A percentile compares a stretch with the other conserved stretches of the same genome.
Evolutionary conservation across 441 rosid species (phyloP).

Genomic region (Pelargonium citronellum): DNA sequence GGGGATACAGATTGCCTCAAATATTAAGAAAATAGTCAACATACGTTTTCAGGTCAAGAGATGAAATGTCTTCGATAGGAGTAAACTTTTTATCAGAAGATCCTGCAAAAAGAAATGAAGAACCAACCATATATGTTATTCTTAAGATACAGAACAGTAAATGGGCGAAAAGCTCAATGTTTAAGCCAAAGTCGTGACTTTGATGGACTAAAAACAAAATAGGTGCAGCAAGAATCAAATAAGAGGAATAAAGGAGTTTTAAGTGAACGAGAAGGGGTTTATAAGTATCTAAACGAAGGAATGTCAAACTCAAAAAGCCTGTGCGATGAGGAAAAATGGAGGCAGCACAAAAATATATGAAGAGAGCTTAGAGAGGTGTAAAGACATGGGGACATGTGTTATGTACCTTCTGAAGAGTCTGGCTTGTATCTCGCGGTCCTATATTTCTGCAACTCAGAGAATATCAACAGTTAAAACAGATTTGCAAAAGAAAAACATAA

Average conservation of each 20-base stretch:
- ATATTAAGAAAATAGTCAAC: constrained; percentile 9
- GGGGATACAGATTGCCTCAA: constrained; percentile 3
- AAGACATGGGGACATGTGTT: constrained; percentile 4
- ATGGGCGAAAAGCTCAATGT: not conserved
- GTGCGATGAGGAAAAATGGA: not conserved
- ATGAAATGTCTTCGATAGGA: constrained; percentile 61
- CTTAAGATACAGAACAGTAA: constrained; percentile 4
- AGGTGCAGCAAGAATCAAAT: too few species aligned
- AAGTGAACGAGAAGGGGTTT: too few species aligned
- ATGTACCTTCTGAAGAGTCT: constrained; percentile 65
- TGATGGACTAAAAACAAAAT: too few species aligned
- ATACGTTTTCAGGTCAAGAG: constrained; percentile 74
- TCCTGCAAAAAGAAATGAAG: constrained; percentile 39
- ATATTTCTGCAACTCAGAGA: constrained; percentile 60
- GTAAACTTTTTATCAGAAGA: constrained; percentile 56
- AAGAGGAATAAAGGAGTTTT: too few species aligned
- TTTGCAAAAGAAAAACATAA: not conserved
- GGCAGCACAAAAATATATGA: not conserved
- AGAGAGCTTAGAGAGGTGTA: not conserved
- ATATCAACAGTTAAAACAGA: constrained; percentile 24
- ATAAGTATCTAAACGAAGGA: too few species aligned
- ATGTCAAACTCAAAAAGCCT: not conserved
- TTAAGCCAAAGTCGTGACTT: too few species aligned
- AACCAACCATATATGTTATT: constrained; percentile 2
- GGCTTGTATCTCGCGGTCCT: constrained; percentile 82